These are phyloP conservation scores for Protomyces pachydermus DNA, from an alignment of 1,139 yeast species.

Conservation along the genomic window DNA sequence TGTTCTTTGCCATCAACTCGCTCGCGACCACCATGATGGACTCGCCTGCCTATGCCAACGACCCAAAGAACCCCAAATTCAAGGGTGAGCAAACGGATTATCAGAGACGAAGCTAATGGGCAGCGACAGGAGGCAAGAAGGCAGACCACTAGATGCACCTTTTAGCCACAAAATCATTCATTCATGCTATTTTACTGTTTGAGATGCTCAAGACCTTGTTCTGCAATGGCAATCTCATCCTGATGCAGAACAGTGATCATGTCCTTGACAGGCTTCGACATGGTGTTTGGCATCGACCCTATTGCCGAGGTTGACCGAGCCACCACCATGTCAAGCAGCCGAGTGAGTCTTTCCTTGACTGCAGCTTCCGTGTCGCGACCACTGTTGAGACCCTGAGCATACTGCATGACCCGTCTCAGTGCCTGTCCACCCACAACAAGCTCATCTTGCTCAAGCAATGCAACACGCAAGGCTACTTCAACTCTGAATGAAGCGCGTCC, in stretches of 20 bases:
- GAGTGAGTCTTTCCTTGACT: neutral
- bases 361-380: neutral
- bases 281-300: neutral
- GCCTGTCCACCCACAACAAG: neutral
- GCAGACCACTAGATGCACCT: neutral
- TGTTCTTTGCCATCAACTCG: constrained; percentile 51
- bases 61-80: constrained; percentile 67
- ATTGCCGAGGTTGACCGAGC: neutral
- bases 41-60: constrained; percentile 56
- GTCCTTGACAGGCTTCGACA: neutral
- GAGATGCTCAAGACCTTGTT: neutral
- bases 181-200: neutral
- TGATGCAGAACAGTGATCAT: neutral
- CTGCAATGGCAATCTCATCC: neutral
- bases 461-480: constrained; percentile 20
- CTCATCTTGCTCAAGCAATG: neutral
- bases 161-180: neutral
- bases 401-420: neutral
- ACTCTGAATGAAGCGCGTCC: constrained; percentile 25
- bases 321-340: neutral
- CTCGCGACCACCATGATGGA: constrained; percentile 51
- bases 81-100: constrained; percentile 31
- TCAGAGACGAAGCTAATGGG: neutral
- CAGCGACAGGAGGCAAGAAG: neutral
- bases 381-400: neutral